phyloP scores from a whole-genome alignment of 2,329 filamentous ascomycete species.

The Tolypocladium tundrense region DNA sequence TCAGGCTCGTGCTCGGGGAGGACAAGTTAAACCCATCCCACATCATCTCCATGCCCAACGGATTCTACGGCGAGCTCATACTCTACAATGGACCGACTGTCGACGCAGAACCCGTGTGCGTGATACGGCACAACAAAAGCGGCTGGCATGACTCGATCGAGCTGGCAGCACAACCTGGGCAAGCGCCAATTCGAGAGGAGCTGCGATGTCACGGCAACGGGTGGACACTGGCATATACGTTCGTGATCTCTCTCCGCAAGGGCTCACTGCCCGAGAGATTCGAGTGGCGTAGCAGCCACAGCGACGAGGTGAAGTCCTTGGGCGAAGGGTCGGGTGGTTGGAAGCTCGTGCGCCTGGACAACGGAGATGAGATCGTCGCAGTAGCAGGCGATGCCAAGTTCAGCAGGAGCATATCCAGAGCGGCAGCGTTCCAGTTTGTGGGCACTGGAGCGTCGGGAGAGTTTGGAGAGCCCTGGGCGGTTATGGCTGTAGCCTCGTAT shows the following conservation, averaged over 20 bases:
- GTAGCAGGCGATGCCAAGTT: slow-evolving; percentile 16
- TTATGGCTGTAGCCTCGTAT: slow-evolving; percentile 29
- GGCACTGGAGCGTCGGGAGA: slow-evolving; percentile 26
- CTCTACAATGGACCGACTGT: slow-evolving; percentile 5
- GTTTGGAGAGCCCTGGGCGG: slow-evolving; percentile 30
- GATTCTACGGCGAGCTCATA: slow-evolving; percentile 7
- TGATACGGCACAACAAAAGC: slow-evolving; percentile 1
- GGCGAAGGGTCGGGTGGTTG: slow-evolving; percentile 22
- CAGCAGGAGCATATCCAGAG: slow-evolving; percentile 12
- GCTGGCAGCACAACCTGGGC: slow-evolving; percentile 6
- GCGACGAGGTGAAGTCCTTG: slow-evolving; percentile 21
- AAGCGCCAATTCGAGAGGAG: slow-evolving; percentile 2
- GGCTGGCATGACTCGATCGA: slow-evolving; percentile 5
- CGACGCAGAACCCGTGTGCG: slow-evolving; percentile 2
- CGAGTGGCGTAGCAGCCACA: slow-evolving; percentile 31
- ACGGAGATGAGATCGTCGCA: slow-evolving; percentile 31
- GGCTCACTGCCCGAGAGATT: slow-evolving; percentile 22
- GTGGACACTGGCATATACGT: slow-evolving; percentile 9
- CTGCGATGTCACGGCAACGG: slow-evolving; percentile 3
- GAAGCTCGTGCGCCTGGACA: slow-evolving; percentile 23
- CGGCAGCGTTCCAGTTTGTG: slow-evolving; percentile 27
- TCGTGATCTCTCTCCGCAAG: slow-evolving; percentile 19
- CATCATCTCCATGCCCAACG: slow-evolving; percentile 2
- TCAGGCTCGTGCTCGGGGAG: slow-evolving; percentile 5
- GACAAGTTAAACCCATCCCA: slow-evolving; percentile 2